These are phyloP conservation scores for Ceratobasidium sp. DNA, from an alignment of 1,284 basidiomycete species.

Conservation along the genomic window DNA sequence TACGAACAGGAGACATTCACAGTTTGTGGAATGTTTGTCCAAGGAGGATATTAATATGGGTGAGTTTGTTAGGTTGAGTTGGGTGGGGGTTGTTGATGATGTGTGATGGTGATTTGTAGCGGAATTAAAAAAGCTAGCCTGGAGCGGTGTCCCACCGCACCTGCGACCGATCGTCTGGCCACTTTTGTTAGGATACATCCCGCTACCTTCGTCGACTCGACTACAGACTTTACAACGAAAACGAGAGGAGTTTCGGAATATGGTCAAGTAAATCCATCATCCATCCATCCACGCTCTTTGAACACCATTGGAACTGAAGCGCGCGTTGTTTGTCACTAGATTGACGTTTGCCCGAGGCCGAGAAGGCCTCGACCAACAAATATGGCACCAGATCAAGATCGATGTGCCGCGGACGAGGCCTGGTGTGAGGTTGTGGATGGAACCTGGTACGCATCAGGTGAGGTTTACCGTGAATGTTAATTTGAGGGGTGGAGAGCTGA, in stretches of 20 bases:
- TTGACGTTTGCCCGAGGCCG: slow-evolving; percentile 91
- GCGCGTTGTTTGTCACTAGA: no score
- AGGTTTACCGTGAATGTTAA: slow-evolving; percentile 53
- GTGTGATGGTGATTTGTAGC: slow-evolving; percentile 63
- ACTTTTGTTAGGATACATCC: slow-evolving; percentile 93
- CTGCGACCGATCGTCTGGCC: slow-evolving; percentile 96
- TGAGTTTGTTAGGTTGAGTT: slow-evolving; percentile 58
- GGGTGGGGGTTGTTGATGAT: no score
- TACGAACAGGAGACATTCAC: slow-evolving; percentile 73
- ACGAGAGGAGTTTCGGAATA: slow-evolving; percentile 90
- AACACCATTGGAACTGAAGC: background rate
- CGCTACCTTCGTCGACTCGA: slow-evolving; percentile 85
- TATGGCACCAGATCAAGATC: slow-evolving; percentile 99
- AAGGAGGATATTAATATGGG: slow-evolving; percentile 83
- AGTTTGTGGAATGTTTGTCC: slow-evolving; percentile 79
- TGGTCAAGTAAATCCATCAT: slow-evolving; percentile 70
- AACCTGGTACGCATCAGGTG: slow-evolving; percentile 87
- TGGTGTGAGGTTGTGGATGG: slow-evolving; percentile 92
- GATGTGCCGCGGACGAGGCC: slow-evolving; percentile 95
- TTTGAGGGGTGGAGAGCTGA: no score
- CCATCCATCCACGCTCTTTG: background rate
- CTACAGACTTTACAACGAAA: slow-evolving; percentile 86
- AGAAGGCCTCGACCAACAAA: slow-evolving; percentile 89
- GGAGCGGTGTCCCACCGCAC: slow-evolving; percentile 93
- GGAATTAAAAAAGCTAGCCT: slow-evolving; percentile 91